phyloP scores from a whole-genome alignment of 2,329 filamentous ascomycete genomes.

The Venturia carpophila region DNA sequence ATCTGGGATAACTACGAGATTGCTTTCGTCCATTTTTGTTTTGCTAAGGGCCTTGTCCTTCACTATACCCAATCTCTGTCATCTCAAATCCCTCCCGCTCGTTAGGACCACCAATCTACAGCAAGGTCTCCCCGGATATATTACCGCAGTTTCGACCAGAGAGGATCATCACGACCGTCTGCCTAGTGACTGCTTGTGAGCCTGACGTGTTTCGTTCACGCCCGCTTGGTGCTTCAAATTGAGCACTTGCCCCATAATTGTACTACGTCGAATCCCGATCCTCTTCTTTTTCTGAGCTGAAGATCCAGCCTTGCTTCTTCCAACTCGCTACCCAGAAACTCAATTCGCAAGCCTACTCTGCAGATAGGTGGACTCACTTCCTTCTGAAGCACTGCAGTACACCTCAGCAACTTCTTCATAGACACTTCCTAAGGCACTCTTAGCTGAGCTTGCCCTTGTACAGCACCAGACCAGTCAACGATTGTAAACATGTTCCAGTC shows the following conservation, averaged over 20 bases:
- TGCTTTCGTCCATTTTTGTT: background rate
- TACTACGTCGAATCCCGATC: background rate
- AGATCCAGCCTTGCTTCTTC: background rate
- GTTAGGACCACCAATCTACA: background rate
- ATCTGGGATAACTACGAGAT: background rate
- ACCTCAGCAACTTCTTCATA: background rate
- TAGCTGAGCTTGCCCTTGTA: constrained; percentile 17
- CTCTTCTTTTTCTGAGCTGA: background rate
- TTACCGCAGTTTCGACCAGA: constrained; percentile 14
- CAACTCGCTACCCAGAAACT: background rate
- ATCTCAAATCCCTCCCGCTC: background rate
- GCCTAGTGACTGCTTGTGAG: background rate
- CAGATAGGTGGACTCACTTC: background rate
- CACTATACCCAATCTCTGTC: constrained; percentile 10
- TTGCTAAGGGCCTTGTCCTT: constrained; percentile 2
- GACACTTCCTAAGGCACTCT: constrained; percentile 14
- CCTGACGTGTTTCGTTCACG: constrained; percentile 9
- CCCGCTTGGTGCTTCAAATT: background rate
- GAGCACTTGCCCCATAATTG: constrained; percentile 1
- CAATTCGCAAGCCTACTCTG: background rate
- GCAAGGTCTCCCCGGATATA: constrained; percentile 14
- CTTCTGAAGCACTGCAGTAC: background rate
- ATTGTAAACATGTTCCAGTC: constrained; percentile 13
- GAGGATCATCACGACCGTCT: background rate
- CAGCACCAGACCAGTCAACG: constrained; percentile 7